These are phyloP conservation scores for Rheum nobile DNA, from an alignment of 148 eudicot species.

Conservation along the genomic window DNA sequence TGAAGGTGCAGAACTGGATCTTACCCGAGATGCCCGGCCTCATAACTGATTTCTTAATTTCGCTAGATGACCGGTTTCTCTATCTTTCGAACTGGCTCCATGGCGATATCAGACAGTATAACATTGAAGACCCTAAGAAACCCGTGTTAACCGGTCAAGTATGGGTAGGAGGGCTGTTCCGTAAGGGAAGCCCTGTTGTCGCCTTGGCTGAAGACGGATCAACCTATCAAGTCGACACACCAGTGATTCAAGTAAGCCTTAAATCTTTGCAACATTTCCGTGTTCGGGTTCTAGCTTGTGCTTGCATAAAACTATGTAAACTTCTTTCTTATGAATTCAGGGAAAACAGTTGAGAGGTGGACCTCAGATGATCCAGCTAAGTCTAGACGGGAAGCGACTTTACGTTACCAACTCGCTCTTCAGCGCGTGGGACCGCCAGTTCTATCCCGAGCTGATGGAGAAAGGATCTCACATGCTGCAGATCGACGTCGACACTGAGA, in stretches of 20 bases:
- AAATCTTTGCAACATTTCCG: background rate
- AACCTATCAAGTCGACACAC: constrained; percentile 76
- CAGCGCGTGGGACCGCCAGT: constrained; percentile 90
- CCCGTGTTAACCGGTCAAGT: constrained; percentile 76
- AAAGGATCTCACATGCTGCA: constrained; percentile 91
- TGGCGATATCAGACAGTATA: constrained; percentile 93
- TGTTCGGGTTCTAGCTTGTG: background rate
- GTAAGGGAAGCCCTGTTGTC: constrained; percentile 61
- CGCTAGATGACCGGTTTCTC: constrained; percentile 81
- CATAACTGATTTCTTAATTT: constrained; percentile 86
- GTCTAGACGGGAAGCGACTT: constrained; percentile 87
- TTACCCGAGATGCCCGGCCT: constrained; percentile 97
- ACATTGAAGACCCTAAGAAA: constrained; percentile 81
- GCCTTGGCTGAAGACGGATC: constrained; percentile 81
- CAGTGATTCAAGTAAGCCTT: constrained; percentile 56
- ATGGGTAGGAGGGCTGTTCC: constrained; percentile 74
- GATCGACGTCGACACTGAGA: constrained; percentile 77
- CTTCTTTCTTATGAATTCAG: constrained; percentile 15
- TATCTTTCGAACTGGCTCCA: constrained; percentile 96
- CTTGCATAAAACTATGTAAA: background rate
- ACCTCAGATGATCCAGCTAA: constrained; percentile 97
- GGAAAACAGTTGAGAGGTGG: constrained; percentile 86
- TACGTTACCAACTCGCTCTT: constrained; percentile 90
- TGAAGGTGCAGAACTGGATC: constrained; percentile 92
- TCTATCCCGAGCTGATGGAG: constrained; percentile 77